These are phyloP conservation scores for Fusarium sp. DNA, from an alignment of 2,329 filamentous ascomycete genomes.

Conservation along the genomic window DNA sequence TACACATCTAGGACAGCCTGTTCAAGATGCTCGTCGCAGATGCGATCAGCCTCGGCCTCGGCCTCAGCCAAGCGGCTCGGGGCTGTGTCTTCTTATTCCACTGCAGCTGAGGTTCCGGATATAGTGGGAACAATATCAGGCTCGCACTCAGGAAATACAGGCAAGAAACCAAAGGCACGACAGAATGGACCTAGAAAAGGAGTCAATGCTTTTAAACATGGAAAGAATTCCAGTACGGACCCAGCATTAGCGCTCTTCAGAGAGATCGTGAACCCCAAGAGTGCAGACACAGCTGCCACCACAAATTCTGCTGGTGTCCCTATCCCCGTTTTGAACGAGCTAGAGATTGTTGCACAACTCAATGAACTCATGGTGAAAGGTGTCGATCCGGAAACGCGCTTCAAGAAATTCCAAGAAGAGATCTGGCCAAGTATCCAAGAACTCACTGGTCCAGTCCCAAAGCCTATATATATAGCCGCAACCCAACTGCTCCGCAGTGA, in stretches of 20 bases:
- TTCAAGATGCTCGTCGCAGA: conserved; percentile 52
- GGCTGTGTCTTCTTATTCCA: conserved; percentile 44
- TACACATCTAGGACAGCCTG: conserved; percentile 54
- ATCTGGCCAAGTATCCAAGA: conserved; percentile 51
- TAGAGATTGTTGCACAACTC: conserved; percentile 51
- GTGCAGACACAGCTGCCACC: conserved; percentile 7
- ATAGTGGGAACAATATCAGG: conserved; percentile 17
- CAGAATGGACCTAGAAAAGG: background rate
- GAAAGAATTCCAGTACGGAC: conserved; percentile 30
- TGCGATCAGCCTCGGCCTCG: conserved; percentile 40
- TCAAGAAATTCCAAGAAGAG: conserved; percentile 46
- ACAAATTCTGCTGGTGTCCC: background rate
- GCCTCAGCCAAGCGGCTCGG: conserved; percentile 38
- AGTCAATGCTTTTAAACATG: conserved; percentile 11
- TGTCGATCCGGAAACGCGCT: conserved; percentile 34
- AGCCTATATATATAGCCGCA: conserved; percentile 45
- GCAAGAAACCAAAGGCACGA: conserved; percentile 9
- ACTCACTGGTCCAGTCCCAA: conserved; percentile 49
- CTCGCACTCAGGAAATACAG: conserved; percentile 13
- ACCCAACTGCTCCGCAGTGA: conserved; percentile 41
- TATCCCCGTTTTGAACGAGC: conserved; percentile 41
- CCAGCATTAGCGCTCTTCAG: conserved; percentile 54
- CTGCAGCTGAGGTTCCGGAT: conserved; percentile 34
- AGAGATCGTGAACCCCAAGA: conserved; percentile 50
- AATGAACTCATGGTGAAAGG: conserved; percentile 43